These are phyloP conservation scores for Hymenochaete sp. DNA, from an alignment of 1,284 basidiomycete genomes.

Conservation along the genomic window DNA sequence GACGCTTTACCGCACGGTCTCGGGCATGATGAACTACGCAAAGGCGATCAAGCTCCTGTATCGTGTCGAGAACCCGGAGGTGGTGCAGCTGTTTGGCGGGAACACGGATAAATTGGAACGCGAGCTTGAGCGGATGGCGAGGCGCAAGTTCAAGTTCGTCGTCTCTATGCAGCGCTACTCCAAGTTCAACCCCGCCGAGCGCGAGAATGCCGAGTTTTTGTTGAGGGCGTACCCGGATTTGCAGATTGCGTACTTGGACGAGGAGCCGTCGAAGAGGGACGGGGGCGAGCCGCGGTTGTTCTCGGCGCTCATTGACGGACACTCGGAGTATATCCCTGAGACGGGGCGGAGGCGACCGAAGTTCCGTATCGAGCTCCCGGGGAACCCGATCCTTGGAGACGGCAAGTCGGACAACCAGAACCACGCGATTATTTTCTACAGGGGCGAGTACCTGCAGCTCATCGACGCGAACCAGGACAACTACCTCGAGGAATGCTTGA, in stretches of 20 bases:
- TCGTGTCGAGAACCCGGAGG: constrained; percentile 98
- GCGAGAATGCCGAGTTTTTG: constrained; percentile 98
- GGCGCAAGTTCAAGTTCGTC: constrained; percentile 98
- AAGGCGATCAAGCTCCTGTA: constrained; percentile 99
- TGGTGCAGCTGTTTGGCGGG: constrained; percentile 93
- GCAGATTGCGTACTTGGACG: constrained; percentile 97
- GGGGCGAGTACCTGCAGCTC: constrained; percentile 97
- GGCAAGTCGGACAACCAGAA: constrained; percentile 99
- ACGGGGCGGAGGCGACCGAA: constrained; percentile 89
- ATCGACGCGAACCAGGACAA: constrained; percentile 99
- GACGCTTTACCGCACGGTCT: constrained; percentile 97
- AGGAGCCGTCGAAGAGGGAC: constrained; percentile 89
- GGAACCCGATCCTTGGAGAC: constrained; percentile 98
- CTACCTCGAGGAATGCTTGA: constrained; percentile 98
- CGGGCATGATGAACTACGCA: constrained; percentile 99
- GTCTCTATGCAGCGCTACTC: constrained; percentile 99
- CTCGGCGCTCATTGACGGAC: constrained; percentile 94
- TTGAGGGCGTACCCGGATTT: constrained; percentile 98
- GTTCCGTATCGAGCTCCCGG: constrained; percentile 97
- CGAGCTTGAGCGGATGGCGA: constrained; percentile 94
- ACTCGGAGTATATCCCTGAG: constrained; percentile 89
- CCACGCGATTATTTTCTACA: constrained; percentile 98
- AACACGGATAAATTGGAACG: constrained; percentile 97
- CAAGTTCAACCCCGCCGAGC: constrained; percentile 99
- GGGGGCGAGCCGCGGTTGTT: constrained; percentile 94